A percentile compares a stretch with the other conserved stretches of the same genome.
phyloP scores from a whole-genome alignment of 345 rosid species.

The Dipteronia dyeriana region DNA sequence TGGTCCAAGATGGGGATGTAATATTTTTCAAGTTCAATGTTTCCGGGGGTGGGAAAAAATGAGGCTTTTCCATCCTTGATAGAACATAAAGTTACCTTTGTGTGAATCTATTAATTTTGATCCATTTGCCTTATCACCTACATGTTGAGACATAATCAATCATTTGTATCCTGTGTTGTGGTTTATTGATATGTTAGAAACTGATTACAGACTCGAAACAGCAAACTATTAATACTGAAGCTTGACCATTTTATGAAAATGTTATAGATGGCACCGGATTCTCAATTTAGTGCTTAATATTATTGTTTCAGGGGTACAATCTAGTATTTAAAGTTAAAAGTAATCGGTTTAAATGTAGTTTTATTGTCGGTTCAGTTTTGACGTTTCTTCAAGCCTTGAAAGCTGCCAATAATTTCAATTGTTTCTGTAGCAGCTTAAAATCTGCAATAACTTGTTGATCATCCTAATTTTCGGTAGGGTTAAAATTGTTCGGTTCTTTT shows the following conservation, averaged over 20 bases:
- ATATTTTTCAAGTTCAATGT: conserved; percentile 98
- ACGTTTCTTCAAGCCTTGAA: too few species aligned
- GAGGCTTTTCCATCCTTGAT: conserved; percentile 24
- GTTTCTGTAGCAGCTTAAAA: too few species aligned
- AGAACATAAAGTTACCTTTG: background rate
- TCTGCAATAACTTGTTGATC: too few species aligned
- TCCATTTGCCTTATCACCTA: background rate
- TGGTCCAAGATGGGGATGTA: conserved; percentile 92
- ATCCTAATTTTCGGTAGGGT: too few species aligned
- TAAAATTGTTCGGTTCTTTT: too few species aligned
- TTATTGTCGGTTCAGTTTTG: too few species aligned
- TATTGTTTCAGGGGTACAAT: background rate
- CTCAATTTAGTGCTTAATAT: background rate
- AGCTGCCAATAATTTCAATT: too few species aligned
- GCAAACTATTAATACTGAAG: background rate
- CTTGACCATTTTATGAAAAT: background rate
- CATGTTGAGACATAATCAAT: background rate
- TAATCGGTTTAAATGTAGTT: background rate
- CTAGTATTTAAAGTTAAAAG: background rate
- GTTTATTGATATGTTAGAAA: conserved; percentile 5
- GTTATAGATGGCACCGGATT: background rate
- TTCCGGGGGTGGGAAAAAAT: conserved; percentile 97
- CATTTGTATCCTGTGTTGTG: background rate
- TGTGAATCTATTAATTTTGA: conserved; percentile 12
- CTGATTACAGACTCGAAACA: background rate